These are phyloP conservation scores for Wickerhamomyces bovis DNA, from an alignment of 805 yeast species.

Conservation along the genomic window DNA sequence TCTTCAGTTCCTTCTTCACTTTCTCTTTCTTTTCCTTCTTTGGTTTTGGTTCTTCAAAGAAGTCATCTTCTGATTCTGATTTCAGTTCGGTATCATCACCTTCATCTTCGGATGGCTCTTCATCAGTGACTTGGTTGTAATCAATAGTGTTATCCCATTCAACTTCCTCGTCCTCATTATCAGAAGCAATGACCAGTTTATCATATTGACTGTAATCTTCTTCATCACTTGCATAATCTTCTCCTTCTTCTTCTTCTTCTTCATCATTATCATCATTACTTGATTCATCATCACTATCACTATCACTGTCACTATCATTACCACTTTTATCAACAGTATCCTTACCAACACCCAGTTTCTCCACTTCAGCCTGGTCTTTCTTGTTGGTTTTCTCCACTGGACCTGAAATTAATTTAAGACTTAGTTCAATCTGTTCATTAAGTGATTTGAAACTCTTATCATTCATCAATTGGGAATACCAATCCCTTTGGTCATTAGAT, in stretches of 20 bases:
- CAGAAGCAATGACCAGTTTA: conserved; percentile 31
- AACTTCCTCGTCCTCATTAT: conserved; percentile 34
- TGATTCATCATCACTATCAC: conserved; percentile 18
- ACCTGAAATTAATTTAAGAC: conserved; percentile 32
- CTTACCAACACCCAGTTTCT: conserved; percentile 14
- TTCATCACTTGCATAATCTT: conserved; percentile 20
- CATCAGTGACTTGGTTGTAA: conserved; percentile 61
- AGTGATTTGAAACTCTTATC: conserved; percentile 43
- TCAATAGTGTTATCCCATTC: conserved; percentile 24
- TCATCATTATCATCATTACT: conserved; percentile 21
- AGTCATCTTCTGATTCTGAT: conserved; percentile 32
- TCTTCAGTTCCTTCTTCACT: conserved; percentile 30
- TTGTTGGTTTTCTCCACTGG: conserved; percentile 19
- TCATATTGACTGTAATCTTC: conserved; percentile 29
- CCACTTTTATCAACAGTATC: conserved; percentile 18
- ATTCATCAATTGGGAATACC: conserved; percentile 37
- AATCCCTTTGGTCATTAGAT: conserved; percentile 25
- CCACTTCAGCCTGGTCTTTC: conserved; percentile 20
- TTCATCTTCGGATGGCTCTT: conserved; percentile 42
- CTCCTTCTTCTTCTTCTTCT: conserved; percentile 23
- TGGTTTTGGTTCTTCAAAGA: conserved; percentile 26
- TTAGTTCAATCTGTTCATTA: conserved; percentile 32
- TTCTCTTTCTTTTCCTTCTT: conserved; percentile 20
- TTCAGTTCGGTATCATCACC: conserved; percentile 16
- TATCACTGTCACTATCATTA: conserved; percentile 21